Percentiles rank a stretch among this genome's conserved stretches.
These are phyloP conservation scores for Grosmannia serpens DNA, from an alignment of 2,329 filamentous ascomycete species.

Conservation along the genomic window DNA sequence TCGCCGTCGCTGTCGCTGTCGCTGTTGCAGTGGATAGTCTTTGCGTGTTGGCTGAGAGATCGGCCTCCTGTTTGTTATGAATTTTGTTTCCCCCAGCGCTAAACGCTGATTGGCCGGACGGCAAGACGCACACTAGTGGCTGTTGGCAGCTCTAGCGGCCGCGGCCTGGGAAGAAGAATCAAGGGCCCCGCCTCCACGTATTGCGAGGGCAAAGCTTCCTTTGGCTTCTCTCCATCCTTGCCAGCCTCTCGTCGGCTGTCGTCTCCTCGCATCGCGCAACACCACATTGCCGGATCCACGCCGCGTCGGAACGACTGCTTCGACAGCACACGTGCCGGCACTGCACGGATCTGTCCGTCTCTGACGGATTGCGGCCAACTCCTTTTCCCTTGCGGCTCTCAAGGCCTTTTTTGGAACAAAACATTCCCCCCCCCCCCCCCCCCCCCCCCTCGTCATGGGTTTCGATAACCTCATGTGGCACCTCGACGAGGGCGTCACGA, in stretches of 20 bases:
- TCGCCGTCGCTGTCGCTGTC: not conserved
- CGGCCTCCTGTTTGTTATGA: not conserved
- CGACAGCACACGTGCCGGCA: not conserved
- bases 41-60: not conserved
- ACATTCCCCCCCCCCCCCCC: too few relatives aligned
- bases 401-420: not conserved
- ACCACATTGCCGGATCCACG: not conserved
- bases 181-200: not conserved
- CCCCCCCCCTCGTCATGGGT: constrained; percentile 21
- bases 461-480: constrained; percentile 49
- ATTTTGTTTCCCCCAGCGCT: not conserved
- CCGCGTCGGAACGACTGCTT: not conserved
- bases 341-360: not conserved
- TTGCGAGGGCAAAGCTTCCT: not conserved
- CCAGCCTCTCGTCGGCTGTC: too few relatives aligned
- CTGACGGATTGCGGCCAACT: not conserved
- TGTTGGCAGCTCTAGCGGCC: not conserved
- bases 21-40: not conserved
- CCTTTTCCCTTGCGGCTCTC: not conserved
- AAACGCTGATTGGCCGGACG: not conserved
- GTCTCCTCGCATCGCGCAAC: not conserved
- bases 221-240: not conserved
- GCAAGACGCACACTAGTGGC: not conserved
- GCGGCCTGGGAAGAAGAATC: not conserved
- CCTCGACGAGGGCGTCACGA: constrained; percentile 60